phyloP scores from a whole-genome alignment of 768 basidiomycete species.

The Kwoniella botswanensis region DNA sequence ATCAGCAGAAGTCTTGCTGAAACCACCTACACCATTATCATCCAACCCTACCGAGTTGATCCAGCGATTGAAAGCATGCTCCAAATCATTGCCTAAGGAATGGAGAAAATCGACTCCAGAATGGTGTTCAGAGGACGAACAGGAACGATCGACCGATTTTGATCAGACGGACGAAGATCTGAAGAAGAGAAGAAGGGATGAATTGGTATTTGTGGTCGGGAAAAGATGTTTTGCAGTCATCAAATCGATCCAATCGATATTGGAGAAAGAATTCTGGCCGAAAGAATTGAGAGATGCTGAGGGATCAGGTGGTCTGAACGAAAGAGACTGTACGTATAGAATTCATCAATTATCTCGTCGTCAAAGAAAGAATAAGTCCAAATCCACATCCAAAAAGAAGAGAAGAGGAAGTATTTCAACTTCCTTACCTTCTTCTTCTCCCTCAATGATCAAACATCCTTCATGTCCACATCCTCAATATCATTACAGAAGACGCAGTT shows the following conservation, averaged over 20 bases:
- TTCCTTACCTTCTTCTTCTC: background rate
- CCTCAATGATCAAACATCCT: background rate
- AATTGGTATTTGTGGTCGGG: conserved; percentile 30
- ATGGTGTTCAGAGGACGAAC: conserved; percentile 19
- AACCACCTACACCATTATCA: conserved; percentile 34
- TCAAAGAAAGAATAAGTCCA: conserved; percentile 1
- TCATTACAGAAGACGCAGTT: background rate
- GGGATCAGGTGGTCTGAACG: background rate
- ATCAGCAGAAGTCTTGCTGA: conserved; percentile 27
- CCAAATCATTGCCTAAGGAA: conserved; percentile 23
- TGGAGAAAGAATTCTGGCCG: conserved; percentile 43
- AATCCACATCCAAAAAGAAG: background rate
- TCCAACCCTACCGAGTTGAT: conserved; percentile 23
- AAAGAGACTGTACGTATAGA: background rate
- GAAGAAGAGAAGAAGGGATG: conserved; percentile 22
- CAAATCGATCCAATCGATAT: conserved; percentile 23
- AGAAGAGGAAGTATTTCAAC: background rate
- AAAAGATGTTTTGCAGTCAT: conserved; percentile 35
- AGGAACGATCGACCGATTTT: conserved; percentile 16
- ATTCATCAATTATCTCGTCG: background rate
- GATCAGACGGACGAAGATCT: conserved; percentile 8
- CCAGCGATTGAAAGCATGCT: conserved; percentile 23
- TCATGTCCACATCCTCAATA: background rate
- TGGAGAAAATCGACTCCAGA: conserved; percentile 20
- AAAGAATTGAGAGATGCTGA: conserved; percentile 17